Base-by-base conservation (phyloP, 2,329 filamentous ascomycete species). In the Xylaria sp. region DNA sequence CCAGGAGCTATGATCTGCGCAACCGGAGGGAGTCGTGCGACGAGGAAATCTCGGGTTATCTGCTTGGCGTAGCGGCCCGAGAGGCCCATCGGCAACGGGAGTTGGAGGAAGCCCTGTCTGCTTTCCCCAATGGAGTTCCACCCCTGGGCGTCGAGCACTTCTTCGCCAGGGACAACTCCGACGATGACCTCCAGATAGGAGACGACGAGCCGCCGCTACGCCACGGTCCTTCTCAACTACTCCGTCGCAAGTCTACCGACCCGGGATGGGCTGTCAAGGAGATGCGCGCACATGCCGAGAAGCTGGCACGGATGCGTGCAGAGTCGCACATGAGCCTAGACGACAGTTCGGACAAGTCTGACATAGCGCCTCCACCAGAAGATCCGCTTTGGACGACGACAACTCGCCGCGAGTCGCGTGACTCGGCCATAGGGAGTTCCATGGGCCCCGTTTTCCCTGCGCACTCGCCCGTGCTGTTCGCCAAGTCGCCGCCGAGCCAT, bases 21-120 rank as follows among this genome's bases (percentile, higher is more conserved):
- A 72, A 76, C 67, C 85, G 90, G 83, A 80, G 92, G 84, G 85
- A 94, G 86, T 88, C 87, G 66, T 91, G 92, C 72, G 92, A 96
- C 76, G 92, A 93, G 71, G 87, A 88, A 71, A 91, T 92, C 74
- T 89, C 91, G 61, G 89, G 90, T 46, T 94, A 94, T 79, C 82
- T 97, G 65, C 87, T 97, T 67, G 90, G 92, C 66, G 84, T 97
- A 66, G 93, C 94, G 52, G 92, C 92, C 60, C 91, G 90, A 76
- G 91, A 94, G 76, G 92, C 92, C 9, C 91, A 96, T 78, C 89
- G 90, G 76, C 91, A 95, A 78, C 84, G 77, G 51, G 76, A 98
- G 72, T 89, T 92, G 71, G 93, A 97, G 74, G 86, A 89, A 76
- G 92, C 91, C 57, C 85, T 94, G 77, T 90, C 90, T 48, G 92